Evolutionary conservation across 495 filamentous ascomycete genomes (phyloP).

Genomic region (Pseudotulostoma volvatum): DNA sequence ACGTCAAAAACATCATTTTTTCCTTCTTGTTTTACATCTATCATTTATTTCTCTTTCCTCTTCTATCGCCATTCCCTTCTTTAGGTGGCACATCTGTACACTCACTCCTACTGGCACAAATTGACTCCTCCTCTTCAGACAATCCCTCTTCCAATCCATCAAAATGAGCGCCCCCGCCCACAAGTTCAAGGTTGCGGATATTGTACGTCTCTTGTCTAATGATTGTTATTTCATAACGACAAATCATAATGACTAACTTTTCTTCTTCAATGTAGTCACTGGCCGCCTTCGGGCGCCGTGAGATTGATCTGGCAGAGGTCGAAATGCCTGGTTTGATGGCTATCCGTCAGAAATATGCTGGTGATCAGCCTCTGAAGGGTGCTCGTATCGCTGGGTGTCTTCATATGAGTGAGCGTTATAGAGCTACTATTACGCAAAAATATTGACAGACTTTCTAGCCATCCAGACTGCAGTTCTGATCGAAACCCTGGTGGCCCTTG

Average conservation of each 20-base stretch:
- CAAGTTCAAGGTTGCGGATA: slow-evolving; percentile 96
- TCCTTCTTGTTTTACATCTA: too few species aligned
- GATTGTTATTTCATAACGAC: neutral
- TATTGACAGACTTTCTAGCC: slow-evolving; percentile 31
- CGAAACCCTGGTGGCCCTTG: slow-evolving; percentile 84
- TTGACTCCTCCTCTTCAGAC: neutral
- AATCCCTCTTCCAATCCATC: too few species aligned
- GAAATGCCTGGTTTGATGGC: slow-evolving; percentile 97
- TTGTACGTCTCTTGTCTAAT: slow-evolving; percentile 43
- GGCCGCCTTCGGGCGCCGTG: slow-evolving; percentile 95
- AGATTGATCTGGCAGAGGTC: slow-evolving; percentile 97
- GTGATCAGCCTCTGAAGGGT: slow-evolving; percentile 84
- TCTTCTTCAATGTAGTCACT: slow-evolving; percentile 39
- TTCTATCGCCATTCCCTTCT: too few species aligned
- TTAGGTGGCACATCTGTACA: too few species aligned
- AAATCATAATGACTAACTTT: neutral
- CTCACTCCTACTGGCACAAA: too few species aligned
- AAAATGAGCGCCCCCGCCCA: slow-evolving; percentile 58
- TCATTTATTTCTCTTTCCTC: too few species aligned
- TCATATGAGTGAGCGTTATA: slow-evolving; percentile 67
- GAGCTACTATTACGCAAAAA: neutral
- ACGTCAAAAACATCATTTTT: too few species aligned
- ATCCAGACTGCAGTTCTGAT: slow-evolving; percentile 99
- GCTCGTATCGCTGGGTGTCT: slow-evolving; percentile 90
- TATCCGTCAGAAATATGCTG: slow-evolving; percentile 77